Evolutionary conservation across 768 basidiomycete genomes (phyloP), one percentile per base, ranked within the genome.

Genomic region (Postia placenta): DNA sequence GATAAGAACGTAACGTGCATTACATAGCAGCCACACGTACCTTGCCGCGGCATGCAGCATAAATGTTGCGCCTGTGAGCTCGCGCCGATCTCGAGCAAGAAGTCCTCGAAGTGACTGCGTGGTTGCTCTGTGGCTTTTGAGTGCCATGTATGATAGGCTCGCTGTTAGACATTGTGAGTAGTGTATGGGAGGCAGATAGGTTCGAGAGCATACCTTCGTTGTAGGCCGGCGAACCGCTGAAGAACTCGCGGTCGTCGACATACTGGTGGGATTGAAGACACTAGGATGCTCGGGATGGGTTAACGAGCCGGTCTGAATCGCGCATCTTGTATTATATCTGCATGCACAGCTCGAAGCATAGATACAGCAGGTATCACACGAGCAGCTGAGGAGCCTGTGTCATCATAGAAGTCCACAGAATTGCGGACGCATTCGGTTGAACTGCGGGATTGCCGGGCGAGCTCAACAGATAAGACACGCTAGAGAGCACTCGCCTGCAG

Each of bases 391-490:
- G n/a, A 45, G 47, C 51, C 47, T 48, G 50, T 58, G 54, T 45
- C 54, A 53, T 49, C 43, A 50, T 27, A 51, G 54, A 58, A 58
- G 53, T 45, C 26, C 28, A 28, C 28, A 30, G 50, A 42, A n/a
- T 19, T 35, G 25, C 57, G 55, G 57, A 40, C 42, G 50, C 50
- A 49, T 46, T 56, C 54, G 55, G 57, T 35, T 47, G 52, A 58
- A 56, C 55, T 53, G 57, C 57, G 57, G 57, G 49, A 37, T 45
- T 33, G 27, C 33, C 26, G 46, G 17, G 22, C 15, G 37, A 42
- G 28, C 38, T 42, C 44, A 23, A 47, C 24, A 42, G 53, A 57
- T 55, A 58, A 58, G 57, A 25, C 33, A 43, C 25, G 48, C 44
- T 33, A 43, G 33, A 50, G 43, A 33, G 45, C 25, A 33, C 27